A percentile compares a stretch with the other conserved stretches of the same genome.
phyloP scores from a whole-genome alignment of 108 stramenopile genomes.

The Fragilaria crotonensis region DNA sequence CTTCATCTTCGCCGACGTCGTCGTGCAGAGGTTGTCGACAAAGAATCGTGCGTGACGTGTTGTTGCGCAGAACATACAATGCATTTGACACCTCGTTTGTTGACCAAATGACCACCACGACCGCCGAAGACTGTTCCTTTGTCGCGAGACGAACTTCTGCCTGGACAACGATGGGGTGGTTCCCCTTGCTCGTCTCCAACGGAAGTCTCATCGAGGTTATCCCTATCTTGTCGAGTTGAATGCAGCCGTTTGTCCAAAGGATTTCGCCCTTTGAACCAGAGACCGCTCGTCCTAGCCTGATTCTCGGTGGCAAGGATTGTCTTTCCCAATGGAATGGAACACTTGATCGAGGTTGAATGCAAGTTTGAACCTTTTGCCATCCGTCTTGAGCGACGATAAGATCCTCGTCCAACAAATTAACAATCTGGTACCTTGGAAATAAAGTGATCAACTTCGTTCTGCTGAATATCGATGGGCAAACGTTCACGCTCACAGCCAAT shows the following conservation, averaged over 20 bases:
- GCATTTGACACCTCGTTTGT: slow-evolving; percentile 65
- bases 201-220: slow-evolving; percentile 69
- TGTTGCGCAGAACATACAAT: slow-evolving; percentile 57
- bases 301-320: slow-evolving; percentile 36
- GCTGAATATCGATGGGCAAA: slow-evolving; percentile 54
- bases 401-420: slow-evolving; percentile 54
- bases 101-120: slow-evolving; percentile 64
- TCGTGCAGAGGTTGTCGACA: slow-evolving; percentile 56
- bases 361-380: slow-evolving; percentile 20
- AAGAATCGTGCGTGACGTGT: slow-evolving; percentile 45
- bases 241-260: slow-evolving; percentile 55
- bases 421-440: slow-evolving; percentile 61
- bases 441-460: slow-evolving; percentile 62
- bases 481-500: slow-evolving; percentile 54
- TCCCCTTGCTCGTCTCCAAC: slow-evolving; percentile 12
- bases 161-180: slow-evolving; percentile 53
- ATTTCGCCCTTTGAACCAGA: slow-evolving; percentile 22
- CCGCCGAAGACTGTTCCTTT: slow-evolving; percentile 63
- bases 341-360: slow-evolving; percentile 53
- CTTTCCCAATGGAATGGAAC: slow-evolving; percentile 63
- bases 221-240: slow-evolving; percentile 63
- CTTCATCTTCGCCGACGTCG: slow-evolving; percentile 7
- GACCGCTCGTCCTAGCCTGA: slow-evolving; percentile 29
- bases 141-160: slow-evolving; percentile 70
- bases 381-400: slow-evolving; percentile 65